Base-by-base conservation (phyloP, 768 basidiomycete genomes). In the Amanita rubescens region DNA sequence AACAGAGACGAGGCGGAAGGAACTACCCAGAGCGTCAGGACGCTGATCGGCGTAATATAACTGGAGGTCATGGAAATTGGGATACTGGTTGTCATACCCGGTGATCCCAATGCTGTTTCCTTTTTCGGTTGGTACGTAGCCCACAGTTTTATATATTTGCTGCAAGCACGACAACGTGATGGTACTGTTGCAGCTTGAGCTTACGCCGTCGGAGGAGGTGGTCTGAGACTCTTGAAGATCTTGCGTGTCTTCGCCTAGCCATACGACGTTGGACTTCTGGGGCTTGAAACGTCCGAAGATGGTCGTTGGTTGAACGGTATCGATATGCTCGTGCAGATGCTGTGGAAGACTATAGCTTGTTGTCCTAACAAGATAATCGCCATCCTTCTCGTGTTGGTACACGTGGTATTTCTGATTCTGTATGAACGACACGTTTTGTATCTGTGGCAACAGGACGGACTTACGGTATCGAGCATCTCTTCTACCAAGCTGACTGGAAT, bases 231-330 rank as follows among this genome's bases (percentile, higher is more conserved):
- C 49, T 15, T 49, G 34, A 19, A 51, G 42, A 19, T 49, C 47
- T 8, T 37, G 52, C 12, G 69, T 9, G 30, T 68, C 56, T 56
- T 65, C 57, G 10, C 67, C 60, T 22, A 61, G 39, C 53, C 56
- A 62, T 39, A 65, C 58, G 14, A 69, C 58, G 0, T 70, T 77
- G 4, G 73, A 72, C 54, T 59, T 71, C 24, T 57, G 45, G 15
- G 42, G 45, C 48, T 64, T 63, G 58, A 58, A 57, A n/a, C 61
- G 75, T 39, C 74, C 69, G 59, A 88, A 89, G 64, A 80, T 75
- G 1, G 85, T 88, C 2, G 87, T 88, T 0, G 87, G 87, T 56
- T 87, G 84, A 25, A 89, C 70, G 27, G 87, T 65, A 34, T 87
- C 84, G 53, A 88, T 63, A 60, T 87, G 84, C 3, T 70, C 67